A percentile compares a stretch with the other conserved stretches of the same genome.
Conservation (phyloP, 202 grass and related monocot species). For the Setaria italica region DNA sequence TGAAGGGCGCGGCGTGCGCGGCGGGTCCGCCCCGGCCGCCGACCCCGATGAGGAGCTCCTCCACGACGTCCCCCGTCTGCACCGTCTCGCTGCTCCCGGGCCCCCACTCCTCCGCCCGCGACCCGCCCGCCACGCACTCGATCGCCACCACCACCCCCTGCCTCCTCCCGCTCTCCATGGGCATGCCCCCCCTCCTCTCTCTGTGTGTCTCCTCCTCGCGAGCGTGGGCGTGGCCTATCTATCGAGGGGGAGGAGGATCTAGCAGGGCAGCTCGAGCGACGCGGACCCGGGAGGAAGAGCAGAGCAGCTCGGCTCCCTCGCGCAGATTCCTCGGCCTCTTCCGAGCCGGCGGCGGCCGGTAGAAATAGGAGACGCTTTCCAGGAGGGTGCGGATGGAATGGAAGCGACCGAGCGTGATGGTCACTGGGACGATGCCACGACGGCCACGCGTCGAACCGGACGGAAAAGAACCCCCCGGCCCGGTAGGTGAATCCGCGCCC, state of each 20-base stretch:
- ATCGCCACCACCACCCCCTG: constrained; percentile 81
- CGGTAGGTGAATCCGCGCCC: not conserved
- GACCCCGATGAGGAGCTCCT: constrained; percentile 86
- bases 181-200: constrained; percentile 17
- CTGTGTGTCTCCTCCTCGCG: not conserved
- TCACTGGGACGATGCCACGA: no score
- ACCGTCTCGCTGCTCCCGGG: constrained; percentile 72
- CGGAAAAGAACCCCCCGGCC: not conserved
- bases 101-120: constrained; percentile 95
- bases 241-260: constrained; percentile 18
- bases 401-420: not conserved
- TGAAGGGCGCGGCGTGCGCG: constrained; percentile 75
- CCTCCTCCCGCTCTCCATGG: constrained; percentile 61
- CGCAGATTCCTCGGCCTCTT: constrained; percentile 31
- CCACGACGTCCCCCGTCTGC: constrained; percentile 94
- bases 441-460: constrained; percentile 11
- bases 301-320: not conserved
- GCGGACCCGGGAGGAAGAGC: not conserved
- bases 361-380: not conserved
- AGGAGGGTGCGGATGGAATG: constrained; percentile 4
- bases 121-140: constrained; percentile 95
- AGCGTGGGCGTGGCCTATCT: not conserved
- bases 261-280: not conserved
- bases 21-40: constrained; percentile 39
- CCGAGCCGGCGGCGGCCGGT: not conserved